Conservation (phyloP, 768 basidiomycete species). For the Hypholoma fasciculare region DNA sequence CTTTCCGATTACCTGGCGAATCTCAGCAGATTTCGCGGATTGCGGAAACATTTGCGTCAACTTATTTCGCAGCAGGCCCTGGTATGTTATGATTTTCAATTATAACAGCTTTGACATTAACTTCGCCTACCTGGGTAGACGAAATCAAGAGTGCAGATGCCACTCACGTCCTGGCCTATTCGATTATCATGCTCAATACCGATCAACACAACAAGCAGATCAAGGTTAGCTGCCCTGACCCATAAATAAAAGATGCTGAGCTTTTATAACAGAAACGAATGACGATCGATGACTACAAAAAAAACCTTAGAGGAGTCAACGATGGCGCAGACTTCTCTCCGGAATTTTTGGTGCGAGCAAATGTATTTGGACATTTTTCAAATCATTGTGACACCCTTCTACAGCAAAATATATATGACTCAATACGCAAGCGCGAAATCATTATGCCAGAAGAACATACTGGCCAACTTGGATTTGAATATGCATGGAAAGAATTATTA, state of each 20-base stretch:
- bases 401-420: slow-evolving; percentile 90
- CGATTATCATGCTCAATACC: slow-evolving; percentile 98
- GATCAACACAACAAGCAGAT: slow-evolving; percentile 96
- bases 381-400: not conserved
- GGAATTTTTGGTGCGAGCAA: slow-evolving; percentile 69
- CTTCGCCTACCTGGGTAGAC: slow-evolving; percentile 34
- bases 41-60: slow-evolving; percentile 91
- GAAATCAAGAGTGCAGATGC: slow-evolving; percentile 93
- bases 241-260: slow-evolving; percentile 1
- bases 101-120: not conserved
- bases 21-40: slow-evolving; percentile 92
- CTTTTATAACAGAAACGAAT: slow-evolving; percentile 80
- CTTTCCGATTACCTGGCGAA: slow-evolving; percentile 94
- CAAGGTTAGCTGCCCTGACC: slow-evolving; percentile 50
- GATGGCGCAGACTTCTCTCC: slow-evolving; percentile 78
- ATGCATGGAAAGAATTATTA: slow-evolving; percentile 97
- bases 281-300: slow-evolving; percentile 92
- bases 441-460: slow-evolving; percentile 98
- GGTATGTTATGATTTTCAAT: slow-evolving; percentile 42
- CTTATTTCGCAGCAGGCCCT: slow-evolving; percentile 84
- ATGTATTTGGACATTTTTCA: not conserved
- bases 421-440: slow-evolving; percentile 92
- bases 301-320: slow-evolving; percentile 92
- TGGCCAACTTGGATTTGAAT: slow-evolving; percentile 95
- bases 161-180: slow-evolving; percentile 91